Conservation (phyloP, 176 grass and related monocot species). For the Lolium rigidum region DNA sequence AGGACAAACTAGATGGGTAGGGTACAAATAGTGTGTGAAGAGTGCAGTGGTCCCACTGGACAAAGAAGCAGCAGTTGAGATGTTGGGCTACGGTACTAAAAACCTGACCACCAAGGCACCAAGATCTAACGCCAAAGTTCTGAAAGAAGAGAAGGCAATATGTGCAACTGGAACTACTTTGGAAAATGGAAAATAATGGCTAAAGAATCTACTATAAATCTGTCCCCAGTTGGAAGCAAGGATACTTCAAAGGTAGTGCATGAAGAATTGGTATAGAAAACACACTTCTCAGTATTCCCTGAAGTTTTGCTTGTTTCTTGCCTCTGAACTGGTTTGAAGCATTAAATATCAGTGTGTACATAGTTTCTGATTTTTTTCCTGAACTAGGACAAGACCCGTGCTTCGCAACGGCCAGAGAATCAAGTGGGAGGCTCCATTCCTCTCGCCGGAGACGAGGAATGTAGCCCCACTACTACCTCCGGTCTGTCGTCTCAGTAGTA, state of each 20-base stretch:
- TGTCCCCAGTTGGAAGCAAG: slow-evolving; percentile 25
- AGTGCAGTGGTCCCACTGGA: slow-evolving; percentile 41
- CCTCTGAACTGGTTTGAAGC: slow-evolving; percentile 17
- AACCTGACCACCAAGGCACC: slow-evolving; percentile 36
- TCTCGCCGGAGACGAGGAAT: no score
- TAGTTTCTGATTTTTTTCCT: slow-evolving; percentile 1
- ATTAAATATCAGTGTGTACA: slow-evolving; percentile 19
- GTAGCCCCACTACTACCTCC: no score
- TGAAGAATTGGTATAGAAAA: slow-evolving; percentile 59
- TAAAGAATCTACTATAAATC: slow-evolving; percentile 50
- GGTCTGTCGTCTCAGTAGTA: no score
- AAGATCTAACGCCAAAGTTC: slow-evolving; percentile 47
- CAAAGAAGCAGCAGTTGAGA: slow-evolving; percentile 41
- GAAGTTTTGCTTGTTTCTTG: slow-evolving; percentile 35
- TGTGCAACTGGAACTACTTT: slow-evolving; percentile 45
- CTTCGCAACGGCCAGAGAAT: no score
- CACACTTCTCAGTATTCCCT: slow-evolving; percentile 33
- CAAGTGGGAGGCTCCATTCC: no score
- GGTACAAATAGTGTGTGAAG: slow-evolving; percentile 40
- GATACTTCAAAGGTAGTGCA: slow-evolving; percentile 50
- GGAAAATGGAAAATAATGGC: slow-evolving; percentile 55
- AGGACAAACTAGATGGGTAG: slow-evolving; percentile 48
- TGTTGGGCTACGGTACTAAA: slow-evolving; percentile 40
- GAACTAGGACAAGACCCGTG: background rate
- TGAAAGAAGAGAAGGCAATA: slow-evolving; percentile 44